Percentiles rank a stretch among this genome's conserved stretches.
Evolutionary conservation across 495 filamentous ascomycete species (phyloP).

Genomic region (Penicillium simplicissimum): DNA sequence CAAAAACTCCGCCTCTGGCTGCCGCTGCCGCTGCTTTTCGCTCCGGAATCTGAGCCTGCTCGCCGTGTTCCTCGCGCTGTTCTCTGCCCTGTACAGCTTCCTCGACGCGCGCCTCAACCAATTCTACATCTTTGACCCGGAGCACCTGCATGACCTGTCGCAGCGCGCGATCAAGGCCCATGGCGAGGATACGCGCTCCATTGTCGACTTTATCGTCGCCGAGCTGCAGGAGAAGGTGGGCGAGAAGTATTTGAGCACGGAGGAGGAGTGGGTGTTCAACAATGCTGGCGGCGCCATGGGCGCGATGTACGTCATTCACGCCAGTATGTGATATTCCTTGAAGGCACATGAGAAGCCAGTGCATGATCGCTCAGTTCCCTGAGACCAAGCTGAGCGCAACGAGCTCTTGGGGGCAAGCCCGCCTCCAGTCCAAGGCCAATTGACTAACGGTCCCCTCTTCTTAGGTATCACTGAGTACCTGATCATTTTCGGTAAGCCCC

Average conservation of each 20-base stretch:
- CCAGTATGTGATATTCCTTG: constrained; percentile 51
- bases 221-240: constrained; percentile 42
- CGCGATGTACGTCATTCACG: constrained; percentile 85
- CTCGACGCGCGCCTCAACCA: constrained; percentile 67
- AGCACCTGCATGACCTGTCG: constrained; percentile 67
- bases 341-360: neutral
- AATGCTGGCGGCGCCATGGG: constrained; percentile 87
- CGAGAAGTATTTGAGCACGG: constrained; percentile 40
- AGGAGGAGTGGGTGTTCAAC: constrained; percentile 56
- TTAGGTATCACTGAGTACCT: constrained; percentile 72
- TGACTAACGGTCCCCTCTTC: constrained; percentile 16
- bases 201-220: constrained; percentile 64
- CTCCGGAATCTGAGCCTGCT: constrained; percentile 53
- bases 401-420: neutral
- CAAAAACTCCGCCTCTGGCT: constrained; percentile 25
- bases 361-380: neutral
- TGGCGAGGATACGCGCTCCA: constrained; percentile 68
- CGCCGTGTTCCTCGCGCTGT: constrained; percentile 58
- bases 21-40: constrained; percentile 30
- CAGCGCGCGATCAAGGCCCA: constrained; percentile 63
- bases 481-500: constrained; percentile 66
- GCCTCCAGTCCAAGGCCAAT: neutral
- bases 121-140: constrained; percentile 75
- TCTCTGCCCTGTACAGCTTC: constrained; percentile 60
- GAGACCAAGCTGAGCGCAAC: neutral